Conservation (phyloP, 306 rosid species). For the Acacia crassicarpa region DNA sequence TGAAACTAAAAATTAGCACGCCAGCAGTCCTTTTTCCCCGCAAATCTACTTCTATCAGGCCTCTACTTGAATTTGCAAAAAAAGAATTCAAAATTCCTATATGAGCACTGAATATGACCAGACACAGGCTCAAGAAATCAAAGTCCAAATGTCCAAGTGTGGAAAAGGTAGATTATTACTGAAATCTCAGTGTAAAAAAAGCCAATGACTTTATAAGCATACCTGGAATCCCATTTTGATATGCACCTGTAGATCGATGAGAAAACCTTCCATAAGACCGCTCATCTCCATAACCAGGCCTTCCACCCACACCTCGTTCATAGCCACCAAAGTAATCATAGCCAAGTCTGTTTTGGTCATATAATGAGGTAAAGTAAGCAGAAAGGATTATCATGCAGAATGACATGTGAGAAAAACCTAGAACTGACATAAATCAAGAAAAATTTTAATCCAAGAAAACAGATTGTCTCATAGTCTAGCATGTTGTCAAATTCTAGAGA, state of each 20-base stretch:
- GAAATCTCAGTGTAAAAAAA: not conserved
- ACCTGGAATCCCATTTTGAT: constrained; percentile 73
- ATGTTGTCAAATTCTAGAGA: not conserved
- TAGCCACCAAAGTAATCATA: constrained; percentile 56
- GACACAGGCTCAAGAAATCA: not conserved
- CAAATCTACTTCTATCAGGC: not conserved
- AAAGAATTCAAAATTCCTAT: not conserved
- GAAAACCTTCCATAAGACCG: constrained; percentile 75
- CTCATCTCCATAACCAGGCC: constrained; percentile 74
- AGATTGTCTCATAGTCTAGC: not conserved
- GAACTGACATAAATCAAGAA: not conserved
- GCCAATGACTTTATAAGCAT: constrained; percentile 4
- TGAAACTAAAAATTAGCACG: not conserved
- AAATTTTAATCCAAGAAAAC: not conserved
- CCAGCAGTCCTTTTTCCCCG: not conserved
- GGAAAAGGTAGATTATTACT: not conserved
- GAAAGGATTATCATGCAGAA: not conserved
- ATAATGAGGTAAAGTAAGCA: constrained; percentile 8
- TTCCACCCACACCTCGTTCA: constrained; percentile 78
- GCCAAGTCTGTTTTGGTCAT: constrained; percentile 48
- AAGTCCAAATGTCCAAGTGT: not conserved
- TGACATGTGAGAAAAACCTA: not conserved
- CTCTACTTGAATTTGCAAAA: not conserved
- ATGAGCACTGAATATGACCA: not conserved
- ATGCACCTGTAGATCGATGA: constrained; percentile 66